Conservation (phyloP, 2,329 filamentous ascomycete genomes). For the Zasmidium angulare region DNA sequence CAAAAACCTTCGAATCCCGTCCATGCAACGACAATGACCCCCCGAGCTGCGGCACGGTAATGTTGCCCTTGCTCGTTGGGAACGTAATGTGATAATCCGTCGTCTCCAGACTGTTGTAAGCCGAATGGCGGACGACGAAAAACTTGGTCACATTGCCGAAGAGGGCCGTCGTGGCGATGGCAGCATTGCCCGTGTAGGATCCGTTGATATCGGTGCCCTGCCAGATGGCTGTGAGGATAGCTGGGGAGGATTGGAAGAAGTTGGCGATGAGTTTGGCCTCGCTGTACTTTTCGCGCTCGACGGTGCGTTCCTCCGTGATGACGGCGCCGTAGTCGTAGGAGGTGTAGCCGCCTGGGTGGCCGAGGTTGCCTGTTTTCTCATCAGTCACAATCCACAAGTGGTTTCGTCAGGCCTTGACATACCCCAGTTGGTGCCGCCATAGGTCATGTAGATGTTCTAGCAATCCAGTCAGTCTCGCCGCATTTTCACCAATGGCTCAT, state of each 20-base stretch:
- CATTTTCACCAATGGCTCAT: neutral
- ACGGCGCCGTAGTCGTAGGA: conserved; percentile 62
- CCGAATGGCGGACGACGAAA: conserved; percentile 64
- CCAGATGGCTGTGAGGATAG: conserved; percentile 63
- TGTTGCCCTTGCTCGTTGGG: conserved; percentile 56
- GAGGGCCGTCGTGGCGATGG: conserved; percentile 63
- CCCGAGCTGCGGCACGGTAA: conserved; percentile 61
- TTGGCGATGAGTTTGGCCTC: conserved; percentile 75
- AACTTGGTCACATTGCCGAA: conserved; percentile 57
- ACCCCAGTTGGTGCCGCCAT: conserved; percentile 78
- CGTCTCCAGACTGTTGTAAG: conserved; percentile 60
- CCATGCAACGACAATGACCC: conserved; percentile 59
- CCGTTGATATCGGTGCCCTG: conserved; percentile 50
- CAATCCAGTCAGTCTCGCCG: neutral
- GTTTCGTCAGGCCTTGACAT: neutral
- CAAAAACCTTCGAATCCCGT: conserved; percentile 66
- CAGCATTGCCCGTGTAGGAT: conserved; percentile 52
- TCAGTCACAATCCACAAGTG: neutral
- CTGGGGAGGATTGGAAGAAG: conserved; percentile 71
- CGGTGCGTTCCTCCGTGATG: conserved; percentile 68
- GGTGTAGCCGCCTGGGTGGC: conserved; percentile 61
- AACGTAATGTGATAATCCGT: conserved; percentile 65
- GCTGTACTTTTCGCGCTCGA: conserved; percentile 73
- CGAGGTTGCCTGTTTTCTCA: conserved; percentile 58
- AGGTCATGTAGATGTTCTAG: conserved; percentile 42